Evolutionary conservation across 306 rosid species (phyloP).

Genomic region (Gastrolobium villosum): DNA sequence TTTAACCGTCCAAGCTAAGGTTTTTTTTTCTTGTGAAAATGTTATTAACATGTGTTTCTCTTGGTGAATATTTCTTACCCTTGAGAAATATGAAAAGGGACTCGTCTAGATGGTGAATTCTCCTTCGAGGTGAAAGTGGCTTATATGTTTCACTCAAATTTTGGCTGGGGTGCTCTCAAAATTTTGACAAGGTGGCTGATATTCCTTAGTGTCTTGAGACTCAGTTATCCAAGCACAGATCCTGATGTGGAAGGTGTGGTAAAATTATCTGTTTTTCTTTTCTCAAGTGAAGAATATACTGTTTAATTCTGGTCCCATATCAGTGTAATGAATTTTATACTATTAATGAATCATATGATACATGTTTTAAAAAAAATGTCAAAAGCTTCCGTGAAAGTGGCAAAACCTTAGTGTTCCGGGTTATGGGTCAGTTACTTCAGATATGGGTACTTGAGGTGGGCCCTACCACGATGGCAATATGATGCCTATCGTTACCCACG

Average conservation of each 20-base stretch:
- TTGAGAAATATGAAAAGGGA: constrained; percentile 37
- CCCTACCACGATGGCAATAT: too few species aligned
- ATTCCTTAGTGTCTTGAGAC: constrained; percentile 55
- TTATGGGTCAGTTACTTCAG: too few species aligned
- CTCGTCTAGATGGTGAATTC: constrained; percentile 34
- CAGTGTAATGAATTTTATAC: constrained; percentile 10
- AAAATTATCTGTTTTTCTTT: constrained; percentile 18
- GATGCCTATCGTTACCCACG: too few species aligned
- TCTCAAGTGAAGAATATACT: neutral
- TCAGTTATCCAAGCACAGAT: constrained; percentile 59
- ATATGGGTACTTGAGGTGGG: too few species aligned
- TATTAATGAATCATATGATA: constrained; percentile 18
- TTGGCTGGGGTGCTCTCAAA: constrained; percentile 56
- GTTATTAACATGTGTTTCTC: constrained; percentile 3
- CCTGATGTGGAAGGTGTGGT: constrained; percentile 88
- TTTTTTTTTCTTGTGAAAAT: constrained; percentile 9
- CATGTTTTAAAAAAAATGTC: constrained; percentile 6
- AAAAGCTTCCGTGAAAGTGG: neutral
- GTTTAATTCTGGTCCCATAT: constrained; percentile 8
- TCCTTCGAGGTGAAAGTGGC: constrained; percentile 49
- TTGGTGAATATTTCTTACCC: constrained; percentile 3
- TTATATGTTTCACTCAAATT: constrained; percentile 58
- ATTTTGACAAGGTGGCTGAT: constrained; percentile 63
- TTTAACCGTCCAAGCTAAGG: neutral
- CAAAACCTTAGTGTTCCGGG: too few species aligned